Conservation (phyloP, 2,329 filamentous ascomycete species). For the Venturia carpophila region DNA sequence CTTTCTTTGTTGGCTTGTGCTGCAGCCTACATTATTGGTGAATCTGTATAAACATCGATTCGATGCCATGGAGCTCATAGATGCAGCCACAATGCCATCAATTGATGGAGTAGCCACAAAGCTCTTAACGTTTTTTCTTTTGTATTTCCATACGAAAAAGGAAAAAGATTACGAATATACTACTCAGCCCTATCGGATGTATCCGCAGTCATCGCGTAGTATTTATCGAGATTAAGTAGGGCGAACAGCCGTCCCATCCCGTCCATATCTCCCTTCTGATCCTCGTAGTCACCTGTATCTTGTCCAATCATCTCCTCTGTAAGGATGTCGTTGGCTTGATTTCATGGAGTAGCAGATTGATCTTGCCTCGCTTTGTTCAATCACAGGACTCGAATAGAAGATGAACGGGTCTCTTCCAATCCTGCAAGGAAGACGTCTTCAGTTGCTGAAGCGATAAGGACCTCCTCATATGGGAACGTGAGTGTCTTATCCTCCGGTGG, state of each 20-base stretch:
- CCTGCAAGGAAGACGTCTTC: no score
- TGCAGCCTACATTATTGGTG: no score
- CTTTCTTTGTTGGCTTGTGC: neutral
- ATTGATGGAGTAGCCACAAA: no score
- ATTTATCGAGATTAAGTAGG: neutral
- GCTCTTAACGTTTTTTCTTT: neutral
- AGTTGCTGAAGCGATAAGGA: no score
- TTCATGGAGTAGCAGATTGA: neutral
- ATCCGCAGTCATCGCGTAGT: neutral
- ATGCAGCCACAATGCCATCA: no score
- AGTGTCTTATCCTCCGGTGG: neutral
- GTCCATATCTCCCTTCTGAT: neutral
- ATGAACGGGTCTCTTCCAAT: no score
- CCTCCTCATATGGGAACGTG: no score
- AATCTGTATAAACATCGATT: no score
- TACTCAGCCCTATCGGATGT: conserved; percentile 1
- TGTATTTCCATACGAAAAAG: neutral
- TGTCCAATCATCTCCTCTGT: neutral
- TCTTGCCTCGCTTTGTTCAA: neutral
- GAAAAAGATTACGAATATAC: neutral
- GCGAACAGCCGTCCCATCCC: neutral
- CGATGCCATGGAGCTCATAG: no score
- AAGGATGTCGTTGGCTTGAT: neutral
- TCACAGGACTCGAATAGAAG: no score
- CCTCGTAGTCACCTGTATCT: neutral